Percentiles rank a stretch among this genome's conserved stretches.
Evolutionary conservation across 2,329 filamentous ascomycete genomes (phyloP).

Genomic region (Alternaria longipes): DNA sequence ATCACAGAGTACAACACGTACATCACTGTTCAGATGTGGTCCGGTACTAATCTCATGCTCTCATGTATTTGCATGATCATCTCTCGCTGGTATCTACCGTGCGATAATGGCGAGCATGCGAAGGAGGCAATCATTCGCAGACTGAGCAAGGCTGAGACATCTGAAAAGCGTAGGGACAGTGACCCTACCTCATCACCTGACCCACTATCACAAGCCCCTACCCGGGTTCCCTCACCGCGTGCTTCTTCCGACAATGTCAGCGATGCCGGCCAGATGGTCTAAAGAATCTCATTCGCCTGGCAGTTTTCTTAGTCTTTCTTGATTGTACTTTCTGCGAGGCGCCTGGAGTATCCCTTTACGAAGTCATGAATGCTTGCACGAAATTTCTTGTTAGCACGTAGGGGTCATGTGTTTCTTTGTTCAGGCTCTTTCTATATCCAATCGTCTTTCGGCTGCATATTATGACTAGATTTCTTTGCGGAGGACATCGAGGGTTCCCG

Average conservation of each 20-base stretch:
- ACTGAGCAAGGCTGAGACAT: slow-evolving; percentile 14
- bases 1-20: slow-evolving; percentile 54
- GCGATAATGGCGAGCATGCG: slow-evolving; percentile 38
- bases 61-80: slow-evolving; percentile 54
- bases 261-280: slow-evolving; percentile 25
- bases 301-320: background rate
- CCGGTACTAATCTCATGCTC: slow-evolving; percentile 54
- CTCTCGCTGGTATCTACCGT: slow-evolving; percentile 44
- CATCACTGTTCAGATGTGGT: slow-evolving; percentile 59
- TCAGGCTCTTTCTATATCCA: background rate
- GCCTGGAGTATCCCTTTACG: background rate
- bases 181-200: slow-evolving; percentile 18
- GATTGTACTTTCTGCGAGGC: background rate
- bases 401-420: background rate
- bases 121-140: slow-evolving; percentile 24
- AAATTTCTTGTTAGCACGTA: background rate
- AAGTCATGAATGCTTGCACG: slow-evolving; percentile 5
- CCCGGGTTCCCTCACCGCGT: slow-evolving; percentile 29
- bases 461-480: background rate
- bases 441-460: background rate
- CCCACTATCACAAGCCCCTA: slow-evolving; percentile 32
- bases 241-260: slow-evolving; percentile 26
- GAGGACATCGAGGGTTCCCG: slow-evolving; percentile 4
- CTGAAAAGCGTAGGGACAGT: slow-evolving; percentile 22
- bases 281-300: background rate